Conservation (phyloP, 2,329 filamentous ascomycete species). For the Aureobasidium sp. region DNA sequence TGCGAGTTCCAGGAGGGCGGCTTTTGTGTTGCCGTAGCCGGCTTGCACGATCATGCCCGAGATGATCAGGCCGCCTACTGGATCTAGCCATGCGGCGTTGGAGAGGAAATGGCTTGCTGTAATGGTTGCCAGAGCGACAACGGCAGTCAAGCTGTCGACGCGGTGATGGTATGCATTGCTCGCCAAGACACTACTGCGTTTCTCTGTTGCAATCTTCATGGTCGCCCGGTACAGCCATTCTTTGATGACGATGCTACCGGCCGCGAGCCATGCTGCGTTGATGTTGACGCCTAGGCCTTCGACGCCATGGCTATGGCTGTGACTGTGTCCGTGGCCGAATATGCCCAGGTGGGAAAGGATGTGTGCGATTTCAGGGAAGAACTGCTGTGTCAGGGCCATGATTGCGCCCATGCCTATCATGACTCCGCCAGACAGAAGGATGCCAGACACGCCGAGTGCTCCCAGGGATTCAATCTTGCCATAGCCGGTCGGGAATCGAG, state of each 20-base stretch:
- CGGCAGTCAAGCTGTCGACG: slow-evolving; percentile 88
- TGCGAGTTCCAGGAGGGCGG: slow-evolving; percentile 80
- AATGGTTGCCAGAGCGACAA: slow-evolving; percentile 85
- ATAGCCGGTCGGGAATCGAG: slow-evolving; percentile 81
- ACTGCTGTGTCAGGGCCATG: slow-evolving; percentile 50
- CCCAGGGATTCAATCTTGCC: slow-evolving; percentile 97
- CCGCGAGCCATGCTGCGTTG: slow-evolving; percentile 90
- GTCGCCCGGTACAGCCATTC: slow-evolving; percentile 97
- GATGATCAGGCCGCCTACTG: slow-evolving; percentile 85
- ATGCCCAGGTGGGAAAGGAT: slow-evolving; percentile 37
- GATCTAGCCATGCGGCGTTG: slow-evolving; percentile 87
- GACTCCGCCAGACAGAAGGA: slow-evolving; percentile 80
- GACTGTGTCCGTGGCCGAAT: slow-evolving; percentile 51
- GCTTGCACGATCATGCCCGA: slow-evolving; percentile 89
- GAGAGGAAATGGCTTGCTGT: slow-evolving; percentile 79
- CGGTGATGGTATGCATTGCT: slow-evolving; percentile 96
- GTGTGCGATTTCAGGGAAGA: slow-evolving; percentile 41
- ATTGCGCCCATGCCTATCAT: slow-evolving; percentile 72
- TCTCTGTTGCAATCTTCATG: slow-evolving; percentile 92
- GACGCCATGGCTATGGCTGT: slow-evolving; percentile 56
- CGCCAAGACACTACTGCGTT: slow-evolving; percentile 90
- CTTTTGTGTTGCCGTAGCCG: slow-evolving; percentile 75
- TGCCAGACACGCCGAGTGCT: slow-evolving; percentile 83
- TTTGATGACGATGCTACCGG: slow-evolving; percentile 82
- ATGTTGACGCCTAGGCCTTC: slow-evolving; percentile 65